Percentiles rank a stretch among this genome's conserved stretches.
Evolutionary conservation across 2,329 filamentous ascomycete species (phyloP).

Genomic region (Tolypocladium capitatum): DNA sequence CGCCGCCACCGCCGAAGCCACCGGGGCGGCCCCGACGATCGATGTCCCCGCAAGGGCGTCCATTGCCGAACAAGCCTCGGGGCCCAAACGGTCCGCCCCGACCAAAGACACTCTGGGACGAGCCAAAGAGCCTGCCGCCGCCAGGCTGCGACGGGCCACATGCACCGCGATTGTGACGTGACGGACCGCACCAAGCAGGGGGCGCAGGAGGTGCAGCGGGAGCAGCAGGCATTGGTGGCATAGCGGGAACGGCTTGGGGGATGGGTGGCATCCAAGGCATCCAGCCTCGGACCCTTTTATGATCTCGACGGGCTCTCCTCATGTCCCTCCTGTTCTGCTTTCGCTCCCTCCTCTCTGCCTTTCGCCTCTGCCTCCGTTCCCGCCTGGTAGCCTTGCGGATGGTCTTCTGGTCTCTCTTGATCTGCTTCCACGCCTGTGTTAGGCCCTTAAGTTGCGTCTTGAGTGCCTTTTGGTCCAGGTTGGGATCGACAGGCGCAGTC

Average conservation of each 20-base stretch:
- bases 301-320: slow-evolving; percentile 16
- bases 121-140: background rate
- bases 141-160: background rate
- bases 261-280: slow-evolving; percentile 1
- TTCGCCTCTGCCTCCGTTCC: slow-evolving; percentile 14
- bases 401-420: slow-evolving; percentile 16
- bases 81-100: background rate
- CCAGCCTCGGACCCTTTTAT: slow-evolving; percentile 10
- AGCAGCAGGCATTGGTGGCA: background rate
- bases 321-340: slow-evolving; percentile 17
- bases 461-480: slow-evolving; percentile 19
- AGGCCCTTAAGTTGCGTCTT: slow-evolving; percentile 31
- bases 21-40: background rate
- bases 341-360: slow-evolving; percentile 19
- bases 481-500: slow-evolving; percentile 1
- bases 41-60: background rate
- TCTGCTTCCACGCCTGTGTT: slow-evolving; percentile 27
- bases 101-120: background rate
- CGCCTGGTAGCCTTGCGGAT: slow-evolving; percentile 18
- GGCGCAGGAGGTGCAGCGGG: background rate
- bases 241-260: slow-evolving; percentile 1
- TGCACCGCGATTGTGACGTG: background rate
- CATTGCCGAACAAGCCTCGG: background rate
- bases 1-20: background rate
- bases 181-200: background rate